These are phyloP conservation scores for Ophiostoma sp. DNA, from an alignment of 2,329 filamentous ascomycete genomes.

Conservation along the genomic window DNA sequence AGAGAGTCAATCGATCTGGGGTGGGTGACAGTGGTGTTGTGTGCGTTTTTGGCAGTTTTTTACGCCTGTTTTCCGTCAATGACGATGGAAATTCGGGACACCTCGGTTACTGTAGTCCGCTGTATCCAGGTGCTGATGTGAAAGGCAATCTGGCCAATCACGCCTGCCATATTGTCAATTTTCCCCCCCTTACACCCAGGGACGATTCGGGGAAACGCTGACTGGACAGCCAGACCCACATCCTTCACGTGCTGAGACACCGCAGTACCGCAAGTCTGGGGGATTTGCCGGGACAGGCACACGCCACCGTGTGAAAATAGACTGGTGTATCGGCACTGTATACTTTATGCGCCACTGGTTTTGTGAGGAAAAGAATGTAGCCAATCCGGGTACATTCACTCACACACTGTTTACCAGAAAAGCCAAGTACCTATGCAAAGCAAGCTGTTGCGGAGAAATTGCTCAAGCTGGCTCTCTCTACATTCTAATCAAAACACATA, in stretches of 20 bases:
- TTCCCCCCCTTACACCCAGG: slow-evolving; percentile 19
- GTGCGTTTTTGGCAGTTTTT: slow-evolving; percentile 13
- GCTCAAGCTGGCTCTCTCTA: neutral
- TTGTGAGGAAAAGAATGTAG: neutral
- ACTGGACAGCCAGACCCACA: slow-evolving; percentile 21
- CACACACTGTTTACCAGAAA: neutral
- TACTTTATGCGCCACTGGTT: neutral
- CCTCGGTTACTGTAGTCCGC: slow-evolving; percentile 27
- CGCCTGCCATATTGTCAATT: slow-evolving; percentile 27
- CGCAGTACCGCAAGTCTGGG: neutral
- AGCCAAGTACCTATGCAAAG: neutral
- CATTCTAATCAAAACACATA: neutral
- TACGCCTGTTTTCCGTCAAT: slow-evolving; percentile 19
- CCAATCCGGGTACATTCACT: neutral
- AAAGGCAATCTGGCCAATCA: slow-evolving; percentile 24
- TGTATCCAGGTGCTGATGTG: slow-evolving; percentile 16
- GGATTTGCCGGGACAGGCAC: slow-evolving; percentile 7
- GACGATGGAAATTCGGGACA: slow-evolving; percentile 29
- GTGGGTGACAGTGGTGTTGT: neutral
- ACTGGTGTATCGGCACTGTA: neutral
- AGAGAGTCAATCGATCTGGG: neutral
- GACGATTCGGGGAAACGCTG: slow-evolving; percentile 27
- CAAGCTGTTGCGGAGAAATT: neutral
- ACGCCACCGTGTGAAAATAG: neutral
- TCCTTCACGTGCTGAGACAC: slow-evolving; percentile 17